Conservation (phyloP, 2,329 filamentous ascomycete genomes). For the Fusarium caatingaense region DNA sequence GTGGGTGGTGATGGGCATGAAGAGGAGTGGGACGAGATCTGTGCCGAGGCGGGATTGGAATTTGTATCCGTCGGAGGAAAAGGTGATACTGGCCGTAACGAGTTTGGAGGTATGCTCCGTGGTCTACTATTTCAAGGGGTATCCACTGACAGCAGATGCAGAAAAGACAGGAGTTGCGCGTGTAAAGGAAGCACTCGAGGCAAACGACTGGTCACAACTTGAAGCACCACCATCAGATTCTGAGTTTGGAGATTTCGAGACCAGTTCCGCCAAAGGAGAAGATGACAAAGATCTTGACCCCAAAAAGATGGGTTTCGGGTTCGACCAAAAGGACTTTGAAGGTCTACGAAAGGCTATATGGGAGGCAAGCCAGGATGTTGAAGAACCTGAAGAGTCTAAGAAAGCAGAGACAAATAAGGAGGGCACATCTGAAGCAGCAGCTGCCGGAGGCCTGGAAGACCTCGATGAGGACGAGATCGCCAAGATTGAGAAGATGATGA, state of each 20-base stretch:
- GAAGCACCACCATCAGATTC: slow-evolving; percentile 42
- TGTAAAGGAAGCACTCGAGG: slow-evolving; percentile 70
- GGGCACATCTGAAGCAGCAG: slow-evolving; percentile 8
- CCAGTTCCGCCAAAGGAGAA: slow-evolving; percentile 50
- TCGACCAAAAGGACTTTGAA: slow-evolving; percentile 64
- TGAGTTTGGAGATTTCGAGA: slow-evolving; percentile 51
- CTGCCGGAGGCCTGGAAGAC: slow-evolving; percentile 55
- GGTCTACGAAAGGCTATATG: slow-evolving; percentile 65
- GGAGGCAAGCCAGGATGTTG: slow-evolving; percentile 50
- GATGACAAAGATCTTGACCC: slow-evolving; percentile 56
- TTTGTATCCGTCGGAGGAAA: slow-evolving; percentile 66
- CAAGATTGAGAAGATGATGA: slow-evolving; percentile 72
- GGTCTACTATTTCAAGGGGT: background rate
- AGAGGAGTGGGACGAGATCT: slow-evolving; percentile 72
- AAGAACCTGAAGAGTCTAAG: slow-evolving; percentile 18
- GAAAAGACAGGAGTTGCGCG: slow-evolving; percentile 70
- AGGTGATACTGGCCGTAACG: slow-evolving; percentile 59
- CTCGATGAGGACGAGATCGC: slow-evolving; percentile 65
- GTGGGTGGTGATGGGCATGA: slow-evolving; percentile 60
- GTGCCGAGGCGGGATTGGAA: slow-evolving; percentile 68
- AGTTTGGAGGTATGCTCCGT: slow-evolving; percentile 65
- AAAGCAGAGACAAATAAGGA: slow-evolving; percentile 25
- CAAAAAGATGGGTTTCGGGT: slow-evolving; percentile 63
- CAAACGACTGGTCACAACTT: slow-evolving; percentile 70
- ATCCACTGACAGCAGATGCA: slow-evolving; percentile 45